These are phyloP conservation scores for Ascosphaera apis DNA, from an alignment of 2,329 filamentous ascomycete species.

Conservation along the genomic window DNA sequence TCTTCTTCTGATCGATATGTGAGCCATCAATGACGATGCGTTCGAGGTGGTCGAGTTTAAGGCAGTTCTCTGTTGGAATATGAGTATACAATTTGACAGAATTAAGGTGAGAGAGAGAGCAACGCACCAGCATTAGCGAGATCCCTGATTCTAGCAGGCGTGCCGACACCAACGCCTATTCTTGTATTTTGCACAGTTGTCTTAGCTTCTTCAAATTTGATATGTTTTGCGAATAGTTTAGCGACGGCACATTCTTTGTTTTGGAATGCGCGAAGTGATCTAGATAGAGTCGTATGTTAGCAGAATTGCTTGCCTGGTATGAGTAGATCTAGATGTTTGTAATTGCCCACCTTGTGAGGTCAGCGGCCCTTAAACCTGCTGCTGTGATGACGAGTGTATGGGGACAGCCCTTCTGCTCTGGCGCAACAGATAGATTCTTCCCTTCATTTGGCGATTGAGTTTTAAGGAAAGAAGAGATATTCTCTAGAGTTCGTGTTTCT, in stretches of 20 bases:
- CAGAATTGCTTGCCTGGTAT: no score
- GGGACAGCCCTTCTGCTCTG: conserved; percentile 46
- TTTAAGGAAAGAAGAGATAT: conserved; percentile 61
- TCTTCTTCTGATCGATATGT: conserved; percentile 84
- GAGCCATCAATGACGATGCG: conserved; percentile 76
- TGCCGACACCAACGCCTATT: conserved; percentile 75
- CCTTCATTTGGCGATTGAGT: conserved; percentile 29
- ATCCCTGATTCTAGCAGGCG: conserved; percentile 60
- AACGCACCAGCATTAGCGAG: conserved; percentile 56
- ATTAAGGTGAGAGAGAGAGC: background rate
- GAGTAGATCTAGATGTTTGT: no score
- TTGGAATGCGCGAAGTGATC: conserved; percentile 54
- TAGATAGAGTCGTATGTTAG: conserved; percentile 12
- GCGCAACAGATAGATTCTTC: conserved; percentile 36
- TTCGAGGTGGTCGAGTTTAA: conserved; percentile 49
- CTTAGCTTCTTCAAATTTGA: conserved; percentile 76
- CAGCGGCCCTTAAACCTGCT: conserved; percentile 66
- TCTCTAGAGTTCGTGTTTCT: conserved; percentile 41
- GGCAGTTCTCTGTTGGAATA: conserved; percentile 33
- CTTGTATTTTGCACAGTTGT: conserved; percentile 44
- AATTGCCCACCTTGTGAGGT: conserved; percentile 44
- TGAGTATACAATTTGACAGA: conserved; percentile 6
- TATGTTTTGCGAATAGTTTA: conserved; percentile 95
- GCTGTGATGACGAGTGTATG: conserved; percentile 79
- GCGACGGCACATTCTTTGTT: conserved; percentile 55